Evolutionary conservation across 352 stramenopile genomes (phyloP).

Genomic region (Aphanomyces astaci): DNA sequence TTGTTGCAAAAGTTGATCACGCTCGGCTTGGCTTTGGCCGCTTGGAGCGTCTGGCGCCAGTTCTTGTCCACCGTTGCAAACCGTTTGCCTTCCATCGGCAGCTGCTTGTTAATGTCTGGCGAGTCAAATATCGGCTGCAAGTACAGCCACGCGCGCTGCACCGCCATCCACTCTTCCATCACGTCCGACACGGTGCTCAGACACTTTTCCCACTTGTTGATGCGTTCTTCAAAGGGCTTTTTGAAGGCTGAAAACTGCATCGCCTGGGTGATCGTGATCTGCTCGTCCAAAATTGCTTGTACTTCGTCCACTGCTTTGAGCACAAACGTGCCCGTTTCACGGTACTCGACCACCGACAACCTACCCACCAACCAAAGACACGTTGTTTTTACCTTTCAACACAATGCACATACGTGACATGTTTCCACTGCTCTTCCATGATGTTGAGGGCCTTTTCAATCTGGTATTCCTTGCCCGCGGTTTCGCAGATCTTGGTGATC

Average conservation of each 20-base stretch:
- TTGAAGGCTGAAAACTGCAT: constrained; percentile 96
- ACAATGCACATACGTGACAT: constrained; percentile 35
- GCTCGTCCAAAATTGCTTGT: constrained; percentile 89
- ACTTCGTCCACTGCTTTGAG: constrained; percentile 92
- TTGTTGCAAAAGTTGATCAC: constrained; percentile 91
- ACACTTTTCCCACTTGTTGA: constrained; percentile 86
- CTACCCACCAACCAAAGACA: neutral
- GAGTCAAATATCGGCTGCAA: constrained; percentile 94
- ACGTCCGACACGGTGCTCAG: constrained; percentile 88
- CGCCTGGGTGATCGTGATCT: constrained; percentile 92
- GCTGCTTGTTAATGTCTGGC: constrained; percentile 93
- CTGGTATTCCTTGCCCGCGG: constrained; percentile 90
- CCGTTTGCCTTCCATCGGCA: constrained; percentile 89
- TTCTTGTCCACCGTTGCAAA: constrained; percentile 94
- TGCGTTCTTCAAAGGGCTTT: constrained; percentile 90
- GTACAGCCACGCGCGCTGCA: constrained; percentile 94
- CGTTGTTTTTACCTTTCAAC: neutral
- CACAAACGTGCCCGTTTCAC: constrained; percentile 90
- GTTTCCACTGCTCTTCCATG: constrained; percentile 89
- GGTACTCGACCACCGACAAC: constrained; percentile 82
- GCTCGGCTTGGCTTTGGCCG: constrained; percentile 75
- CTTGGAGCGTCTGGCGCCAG: constrained; percentile 85
- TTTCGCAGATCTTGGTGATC: constrained; percentile 89
- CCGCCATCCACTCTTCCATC: constrained; percentile 90
- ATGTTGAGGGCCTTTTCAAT: constrained; percentile 90